Evolutionary conservation across 1,139 yeast genomes (phyloP).

Genomic region (Tardiomyces blankii): DNA sequence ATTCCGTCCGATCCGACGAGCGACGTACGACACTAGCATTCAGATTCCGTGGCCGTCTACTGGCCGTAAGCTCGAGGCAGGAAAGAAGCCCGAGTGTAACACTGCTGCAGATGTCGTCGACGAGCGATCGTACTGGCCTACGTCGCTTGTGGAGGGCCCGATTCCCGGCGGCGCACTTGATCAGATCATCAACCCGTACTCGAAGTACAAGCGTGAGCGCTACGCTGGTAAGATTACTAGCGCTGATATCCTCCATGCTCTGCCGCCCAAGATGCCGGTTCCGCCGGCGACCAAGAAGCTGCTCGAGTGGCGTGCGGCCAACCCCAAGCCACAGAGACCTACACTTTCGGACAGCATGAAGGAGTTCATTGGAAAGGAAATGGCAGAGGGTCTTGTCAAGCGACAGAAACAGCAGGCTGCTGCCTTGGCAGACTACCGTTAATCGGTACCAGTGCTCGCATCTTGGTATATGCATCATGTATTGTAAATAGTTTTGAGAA

Average conservation of each 20-base stretch:
- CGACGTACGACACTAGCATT: conserved; percentile 52
- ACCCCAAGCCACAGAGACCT: conserved; percentile 36
- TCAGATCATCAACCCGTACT: conserved; percentile 65
- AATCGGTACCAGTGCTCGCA: not conserved
- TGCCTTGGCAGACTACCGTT: not conserved
- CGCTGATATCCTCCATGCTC: conserved; percentile 49
- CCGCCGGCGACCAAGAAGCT: conserved; percentile 25
- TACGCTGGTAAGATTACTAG: conserved; percentile 44
- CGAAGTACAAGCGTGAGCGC: conserved; percentile 27
- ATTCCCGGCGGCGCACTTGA: conserved; percentile 55
- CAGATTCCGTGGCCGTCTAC: conserved; percentile 92
- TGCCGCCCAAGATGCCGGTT: conserved; percentile 61
- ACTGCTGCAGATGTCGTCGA: conserved; percentile 53
- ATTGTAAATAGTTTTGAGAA: not conserved
- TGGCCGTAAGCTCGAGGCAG: conserved; percentile 44
- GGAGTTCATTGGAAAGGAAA: conserved; percentile 47
- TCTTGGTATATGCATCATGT: not conserved
- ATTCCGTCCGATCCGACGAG: conserved; percentile 69
- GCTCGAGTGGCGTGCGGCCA: conserved; percentile 43
- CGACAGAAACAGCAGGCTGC: conserved; percentile 7
- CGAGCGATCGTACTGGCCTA: conserved; percentile 67
- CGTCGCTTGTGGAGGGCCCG: conserved; percentile 54
- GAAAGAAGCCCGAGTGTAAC: conserved; percentile 31
- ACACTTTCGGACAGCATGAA: conserved; percentile 57
- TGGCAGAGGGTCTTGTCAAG: conserved; percentile 33